Conservation (phyloP, 208 protist genomes). For the Angomonas ambiguus region DNA sequence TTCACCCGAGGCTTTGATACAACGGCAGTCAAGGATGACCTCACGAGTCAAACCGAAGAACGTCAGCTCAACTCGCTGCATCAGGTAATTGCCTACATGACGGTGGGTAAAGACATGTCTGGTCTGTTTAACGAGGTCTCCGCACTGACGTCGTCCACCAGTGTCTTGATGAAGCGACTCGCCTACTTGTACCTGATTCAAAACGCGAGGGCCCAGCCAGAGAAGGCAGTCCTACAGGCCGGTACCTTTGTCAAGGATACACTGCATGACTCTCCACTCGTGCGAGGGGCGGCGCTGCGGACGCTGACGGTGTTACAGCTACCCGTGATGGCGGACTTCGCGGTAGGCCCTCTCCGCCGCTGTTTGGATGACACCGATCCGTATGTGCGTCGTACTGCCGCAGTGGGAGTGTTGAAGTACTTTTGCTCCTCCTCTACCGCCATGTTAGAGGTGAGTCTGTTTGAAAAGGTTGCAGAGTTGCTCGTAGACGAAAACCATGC, state of each 20-base stretch:
- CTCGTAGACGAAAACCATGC: constrained; percentile 96
- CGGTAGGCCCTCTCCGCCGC: constrained; percentile 91
- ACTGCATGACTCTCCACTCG: constrained; percentile 93
- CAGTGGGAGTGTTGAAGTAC: constrained; percentile 96
- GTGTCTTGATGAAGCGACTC: constrained; percentile 98
- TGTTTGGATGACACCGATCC: constrained; percentile 94
- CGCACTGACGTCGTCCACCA: constrained; percentile 92
- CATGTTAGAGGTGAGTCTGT: constrained; percentile 82
- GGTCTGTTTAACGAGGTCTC: constrained; percentile 93
- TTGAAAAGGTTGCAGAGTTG: constrained; percentile 87
- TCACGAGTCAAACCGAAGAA: constrained; percentile 78
- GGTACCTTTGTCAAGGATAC: constrained; percentile 97
- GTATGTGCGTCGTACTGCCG: constrained; percentile 98
- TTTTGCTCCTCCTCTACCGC: constrained; percentile 93
- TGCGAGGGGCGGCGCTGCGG: constrained; percentile 96
- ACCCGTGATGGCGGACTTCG: constrained; percentile 96
- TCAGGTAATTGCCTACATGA: constrained; percentile 98
- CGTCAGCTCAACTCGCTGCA: constrained; percentile 95
- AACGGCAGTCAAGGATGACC: constrained; percentile 81
- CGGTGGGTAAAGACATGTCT: constrained; percentile 97
- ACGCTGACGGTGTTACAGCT: constrained; percentile 99
- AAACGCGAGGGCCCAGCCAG: constrained; percentile 96
- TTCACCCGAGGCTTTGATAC: constrained; percentile 83
- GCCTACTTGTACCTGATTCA: constrained; percentile 99
- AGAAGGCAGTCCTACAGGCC: constrained; percentile 97